Evolutionary conservation across 768 basidiomycete genomes (phyloP).

Genomic region (Xanthoconium stramineum): DNA sequence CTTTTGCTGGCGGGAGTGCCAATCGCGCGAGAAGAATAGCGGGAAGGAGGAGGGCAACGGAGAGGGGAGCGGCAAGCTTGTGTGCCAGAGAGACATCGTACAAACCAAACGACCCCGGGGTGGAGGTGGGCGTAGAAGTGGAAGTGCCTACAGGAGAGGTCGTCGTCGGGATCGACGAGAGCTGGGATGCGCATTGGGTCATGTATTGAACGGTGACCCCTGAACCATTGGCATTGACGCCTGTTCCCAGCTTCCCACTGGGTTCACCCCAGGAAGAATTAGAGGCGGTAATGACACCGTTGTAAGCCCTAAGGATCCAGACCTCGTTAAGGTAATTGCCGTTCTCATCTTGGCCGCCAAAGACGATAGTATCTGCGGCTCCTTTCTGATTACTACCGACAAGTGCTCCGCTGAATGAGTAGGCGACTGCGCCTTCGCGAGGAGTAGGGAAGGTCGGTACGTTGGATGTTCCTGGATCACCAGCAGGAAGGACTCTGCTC

Average conservation of each 20-base stretch:
- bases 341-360: slow-evolving; percentile 66
- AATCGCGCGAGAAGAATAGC: slow-evolving; percentile 42
- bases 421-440: slow-evolving; percentile 66
- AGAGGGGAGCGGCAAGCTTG: slow-evolving; percentile 47
- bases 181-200: slow-evolving; percentile 52
- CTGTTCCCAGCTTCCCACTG: slow-evolving; percentile 57
- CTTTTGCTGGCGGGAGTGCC: slow-evolving; percentile 36
- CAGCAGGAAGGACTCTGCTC: slow-evolving; percentile 72
- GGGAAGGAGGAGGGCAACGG: slow-evolving; percentile 43
- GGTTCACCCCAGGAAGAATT: slow-evolving; percentile 65
- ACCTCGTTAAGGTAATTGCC: slow-evolving; percentile 71
- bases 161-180: slow-evolving; percentile 24
- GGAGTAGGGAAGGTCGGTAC: slow-evolving; percentile 55
- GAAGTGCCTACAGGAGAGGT: slow-evolving; percentile 19
- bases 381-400: slow-evolving; percentile 49
- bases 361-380: slow-evolving; percentile 71
- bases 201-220: slow-evolving; percentile 65
- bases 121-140: slow-evolving; percentile 11
- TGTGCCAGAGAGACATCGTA: slow-evolving; percentile 46
- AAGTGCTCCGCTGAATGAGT: slow-evolving; percentile 52
- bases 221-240: slow-evolving; percentile 60
- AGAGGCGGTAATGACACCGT: slow-evolving; percentile 54
- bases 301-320: slow-evolving; percentile 76
- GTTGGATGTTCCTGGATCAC: slow-evolving; percentile 56
- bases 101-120: slow-evolving; percentile 20